These are phyloP conservation scores for Gillenia trifoliata DNA, from an alignment of 306 rosid species.

Conservation along the genomic window DNA sequence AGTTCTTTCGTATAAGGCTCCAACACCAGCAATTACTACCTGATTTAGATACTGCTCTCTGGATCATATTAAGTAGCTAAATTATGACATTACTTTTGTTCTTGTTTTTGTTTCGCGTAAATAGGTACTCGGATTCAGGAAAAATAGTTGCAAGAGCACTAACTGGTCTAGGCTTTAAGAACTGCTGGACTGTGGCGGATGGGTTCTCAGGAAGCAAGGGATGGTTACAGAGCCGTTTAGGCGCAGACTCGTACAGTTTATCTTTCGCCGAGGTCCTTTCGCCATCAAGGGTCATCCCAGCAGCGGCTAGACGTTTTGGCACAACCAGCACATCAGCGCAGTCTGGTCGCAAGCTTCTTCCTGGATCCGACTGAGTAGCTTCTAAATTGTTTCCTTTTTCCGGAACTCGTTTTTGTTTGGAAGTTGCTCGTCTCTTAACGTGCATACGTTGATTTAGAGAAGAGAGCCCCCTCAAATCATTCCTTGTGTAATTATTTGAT, in stretches of 20 bases:
- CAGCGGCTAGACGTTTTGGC: slow-evolving; percentile 53
- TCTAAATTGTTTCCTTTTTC: not conserved
- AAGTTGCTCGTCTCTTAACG: slow-evolving; percentile 1
- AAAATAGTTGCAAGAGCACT: slow-evolving; percentile 75
- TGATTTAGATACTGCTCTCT: not conserved
- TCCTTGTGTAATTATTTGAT: slow-evolving; percentile 3
- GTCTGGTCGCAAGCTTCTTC: slow-evolving; percentile 60
- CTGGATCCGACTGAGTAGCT: slow-evolving; percentile 33
- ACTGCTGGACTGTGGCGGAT: slow-evolving; percentile 65
- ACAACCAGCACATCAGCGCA: slow-evolving; percentile 36
- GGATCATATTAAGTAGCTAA: not conserved
- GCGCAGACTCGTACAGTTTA: slow-evolving; percentile 69
- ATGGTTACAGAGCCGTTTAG: slow-evolving; percentile 92
- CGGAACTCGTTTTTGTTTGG: not conserved
- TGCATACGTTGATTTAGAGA: slow-evolving; percentile 19
- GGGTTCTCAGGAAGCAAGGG: slow-evolving; percentile 90
- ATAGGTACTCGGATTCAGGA: slow-evolving; percentile 72
- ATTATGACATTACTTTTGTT: not conserved
- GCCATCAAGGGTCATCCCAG: slow-evolving; percentile 75
- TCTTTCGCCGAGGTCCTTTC: slow-evolving; percentile 77
- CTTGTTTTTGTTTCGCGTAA: not conserved
- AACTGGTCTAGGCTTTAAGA: slow-evolving; percentile 63
- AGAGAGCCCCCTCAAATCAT: not conserved
- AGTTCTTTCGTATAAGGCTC: slow-evolving; percentile 20
- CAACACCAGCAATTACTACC: not conserved